phyloP scores from a whole-genome alignment of 2,329 filamentous ascomycete genomes.

The Keithomyces neogunnii region DNA sequence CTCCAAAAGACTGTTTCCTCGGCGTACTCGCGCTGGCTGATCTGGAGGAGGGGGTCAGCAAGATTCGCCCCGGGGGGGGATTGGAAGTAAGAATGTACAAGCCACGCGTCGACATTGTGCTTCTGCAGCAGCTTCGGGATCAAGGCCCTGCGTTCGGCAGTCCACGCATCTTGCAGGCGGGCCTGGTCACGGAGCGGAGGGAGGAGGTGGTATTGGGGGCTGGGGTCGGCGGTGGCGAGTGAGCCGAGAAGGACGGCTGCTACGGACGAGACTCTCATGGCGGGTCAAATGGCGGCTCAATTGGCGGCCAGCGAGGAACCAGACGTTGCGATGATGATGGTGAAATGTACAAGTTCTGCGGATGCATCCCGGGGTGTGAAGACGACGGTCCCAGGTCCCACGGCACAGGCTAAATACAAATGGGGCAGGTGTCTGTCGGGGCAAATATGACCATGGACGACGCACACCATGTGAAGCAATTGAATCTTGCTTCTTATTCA shows the following conservation, averaged over 20 bases:
- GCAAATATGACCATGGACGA: no score
- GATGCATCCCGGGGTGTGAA: no score
- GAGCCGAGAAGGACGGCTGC: not conserved
- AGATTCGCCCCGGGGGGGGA: not conserved
- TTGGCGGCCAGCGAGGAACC: no score
- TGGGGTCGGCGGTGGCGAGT: not conserved
- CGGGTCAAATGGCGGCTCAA: no score
- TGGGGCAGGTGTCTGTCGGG: no score
- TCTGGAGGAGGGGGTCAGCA: constrained; percentile 19
- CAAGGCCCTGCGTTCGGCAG: not conserved
- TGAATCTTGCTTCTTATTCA: no score
- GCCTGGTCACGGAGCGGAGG: constrained; percentile 9
- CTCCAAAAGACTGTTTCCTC: constrained; percentile 45
- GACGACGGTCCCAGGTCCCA: no score
- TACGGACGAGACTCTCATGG: no score
- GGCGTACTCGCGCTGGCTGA: constrained; percentile 42
- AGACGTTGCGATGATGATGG: no score
- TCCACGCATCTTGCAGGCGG: constrained; percentile 3
- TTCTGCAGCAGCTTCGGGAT: not conserved
- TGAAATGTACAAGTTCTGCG: no score
- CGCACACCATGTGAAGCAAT: no score
- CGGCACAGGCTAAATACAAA: no score
- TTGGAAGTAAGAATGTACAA: not conserved
- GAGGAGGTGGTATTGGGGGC: constrained; percentile 7
- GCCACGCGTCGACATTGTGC: not conserved